Evolutionary conservation across 352 stramenopile genomes (phyloP), one percentile per base, ranked within the genome.

Genomic region (Blastocystis sp.): DNA sequence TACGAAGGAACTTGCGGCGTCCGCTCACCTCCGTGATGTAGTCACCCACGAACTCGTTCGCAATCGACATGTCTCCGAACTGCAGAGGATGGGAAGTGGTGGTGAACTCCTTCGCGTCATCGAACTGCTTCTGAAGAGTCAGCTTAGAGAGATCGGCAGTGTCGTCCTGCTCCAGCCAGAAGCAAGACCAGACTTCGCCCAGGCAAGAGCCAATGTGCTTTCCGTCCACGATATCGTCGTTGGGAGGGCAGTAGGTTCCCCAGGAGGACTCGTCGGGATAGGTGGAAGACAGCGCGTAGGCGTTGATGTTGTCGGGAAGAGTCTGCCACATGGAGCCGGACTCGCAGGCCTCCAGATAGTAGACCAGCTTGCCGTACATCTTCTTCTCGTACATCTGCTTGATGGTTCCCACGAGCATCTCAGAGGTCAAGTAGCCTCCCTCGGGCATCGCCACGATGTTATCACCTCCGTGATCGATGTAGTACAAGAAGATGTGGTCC

Each of bases 401-500:
- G 53, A 97, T 92, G 37, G 93, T 92, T 11, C 90, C 56, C 4
- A 93, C 92, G 6, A 96, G 91, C 20, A 91, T 91, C 45, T 92
- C 90, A 34, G 93, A 91, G 13, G 92, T 92, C n/a, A 97, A 37
- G 34, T 87, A 91, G 68, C 95, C 91, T 61, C 93, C 94, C 29
- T 93, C 69, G 0, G 94, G 93, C 90, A 97, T 96, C 76, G 94
- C 92, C 1, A 97, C 87, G 66, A 95, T 93, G 3, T 94, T 94
- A 7, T 92, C 89, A 6, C 93, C 94, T 50, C 94, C 94, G 75
- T 97, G 94, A 84, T 97, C 94, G 47, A 96, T 92, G 90, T 96
- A 96, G 80, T 96, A 96, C 62, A 97, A 90, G 88, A 96, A 97
- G 29, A 97, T 94, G 54, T 94, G 92, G 87, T 97, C 94, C 1